Evolutionary conservation across 176 grass and related monocot genomes (phyloP), one percentile per base, ranked within the genome.

Genomic region (Oropetium thomaeum): DNA sequence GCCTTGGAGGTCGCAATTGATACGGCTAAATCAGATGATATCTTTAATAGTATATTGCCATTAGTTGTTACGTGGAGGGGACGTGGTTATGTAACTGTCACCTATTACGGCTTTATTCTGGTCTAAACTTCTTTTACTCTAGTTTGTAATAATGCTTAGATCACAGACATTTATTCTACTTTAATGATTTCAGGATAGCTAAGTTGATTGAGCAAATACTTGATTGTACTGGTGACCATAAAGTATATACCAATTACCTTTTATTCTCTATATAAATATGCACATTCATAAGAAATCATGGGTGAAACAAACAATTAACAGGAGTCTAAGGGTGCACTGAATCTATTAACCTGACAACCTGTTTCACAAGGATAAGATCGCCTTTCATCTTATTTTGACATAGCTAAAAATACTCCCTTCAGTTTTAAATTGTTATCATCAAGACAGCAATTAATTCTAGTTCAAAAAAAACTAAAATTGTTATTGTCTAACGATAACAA

Each of bases 141-240:
- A 52, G 33, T 79, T 83, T 78, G 69, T 88, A 80, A 83, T 57
- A 45, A 65, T 76, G 81, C 70, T 69, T 88, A 75, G 53, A 61
- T 79, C 70, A 75, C 75, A 69, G 81, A 75, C 55, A 59, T 70
- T 75, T 43, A 70, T 41, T 30, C 62, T 88, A 80, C 14, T 80
- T 75, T 76, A 88, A 84, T 79, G 70, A 76, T 88, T 67, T 74
- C 86, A 83, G 75, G 86, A 74, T 79, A 83, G 52, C 68, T 75
- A 79, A 87, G 69, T 70, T 64, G 44, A 84, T 70, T 64, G 44
- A 84, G 77, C 86, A 70, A 80, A 70, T 42, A 70, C 70, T 79
- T 84, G 86, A 84, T 80, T 84, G 81, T 69, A 79, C 55, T 74
- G 43, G 41, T 79, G 62, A 69, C 75, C 76, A 58, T 84, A 84